Conservation (phyloP, 2,329 filamentous ascomycete species). For the Tricladium varicosporioides region DNA sequence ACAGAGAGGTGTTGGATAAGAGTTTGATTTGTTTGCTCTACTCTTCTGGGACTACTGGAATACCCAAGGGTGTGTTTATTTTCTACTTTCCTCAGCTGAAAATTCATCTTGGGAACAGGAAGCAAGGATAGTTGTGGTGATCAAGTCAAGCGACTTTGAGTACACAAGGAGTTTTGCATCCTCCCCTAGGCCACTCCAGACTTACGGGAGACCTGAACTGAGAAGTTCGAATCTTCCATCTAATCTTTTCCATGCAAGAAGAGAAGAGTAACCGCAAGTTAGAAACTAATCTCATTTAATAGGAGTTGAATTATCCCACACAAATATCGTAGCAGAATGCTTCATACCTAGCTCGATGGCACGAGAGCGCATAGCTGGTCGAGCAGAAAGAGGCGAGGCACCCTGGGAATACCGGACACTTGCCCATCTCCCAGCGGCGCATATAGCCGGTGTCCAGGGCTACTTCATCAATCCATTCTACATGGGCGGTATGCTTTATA, state of each 20-base stretch:
- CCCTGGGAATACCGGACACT: slow-evolving; percentile 40
- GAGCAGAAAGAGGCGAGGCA: slow-evolving; percentile 17
- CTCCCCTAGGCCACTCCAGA: no score
- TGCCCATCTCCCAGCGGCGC: slow-evolving; percentile 45
- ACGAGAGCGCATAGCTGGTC: slow-evolving; percentile 28
- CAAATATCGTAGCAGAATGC: slow-evolving; percentile 42
- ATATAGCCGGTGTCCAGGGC: slow-evolving; percentile 47
- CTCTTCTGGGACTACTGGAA: slow-evolving; percentile 75
- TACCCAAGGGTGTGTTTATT: slow-evolving; percentile 69
- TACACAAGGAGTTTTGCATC: no score
- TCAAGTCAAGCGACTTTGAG: background rate
- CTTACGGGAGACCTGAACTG: no score
- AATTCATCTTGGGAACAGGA: no score
- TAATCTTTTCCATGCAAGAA: no score
- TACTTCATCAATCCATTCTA: slow-evolving; percentile 46
- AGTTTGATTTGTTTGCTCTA: slow-evolving; percentile 72
- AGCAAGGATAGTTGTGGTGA: no score
- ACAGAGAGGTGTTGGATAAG: slow-evolving; percentile 44
- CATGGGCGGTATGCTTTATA: slow-evolving; percentile 37
- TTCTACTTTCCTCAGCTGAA: background rate
- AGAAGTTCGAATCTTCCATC: no score
- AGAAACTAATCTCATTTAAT: no score
- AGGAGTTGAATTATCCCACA: slow-evolving; percentile 42
- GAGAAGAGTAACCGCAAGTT: no score
- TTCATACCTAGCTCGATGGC: slow-evolving; percentile 35